Conservation (phyloP, 306 rosid genomes). For the Cucurbita argyrosperma region DNA sequence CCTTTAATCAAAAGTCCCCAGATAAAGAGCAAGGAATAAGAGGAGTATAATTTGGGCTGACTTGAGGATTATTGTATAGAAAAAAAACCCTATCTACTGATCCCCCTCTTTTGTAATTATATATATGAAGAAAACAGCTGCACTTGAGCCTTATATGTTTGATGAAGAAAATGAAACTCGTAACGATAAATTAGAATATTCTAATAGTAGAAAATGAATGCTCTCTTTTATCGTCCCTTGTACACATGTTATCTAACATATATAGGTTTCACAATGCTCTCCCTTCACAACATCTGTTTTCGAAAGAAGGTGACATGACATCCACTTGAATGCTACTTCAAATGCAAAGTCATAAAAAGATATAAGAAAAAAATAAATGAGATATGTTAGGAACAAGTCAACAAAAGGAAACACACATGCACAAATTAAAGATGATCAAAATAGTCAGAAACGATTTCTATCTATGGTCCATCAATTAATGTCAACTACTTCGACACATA, state of each 20-base stretch:
- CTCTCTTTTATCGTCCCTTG: background rate
- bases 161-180: background rate
- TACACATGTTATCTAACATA: background rate
- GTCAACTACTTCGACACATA: constrained; percentile 13
- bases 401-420: background rate
- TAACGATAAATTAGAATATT: background rate
- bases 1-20: background rate
- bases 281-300: background rate
- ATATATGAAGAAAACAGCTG: background rate
- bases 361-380: background rate
- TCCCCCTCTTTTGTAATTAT: too few species aligned
- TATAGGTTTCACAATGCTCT: background rate
- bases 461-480: background rate
- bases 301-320: background rate
- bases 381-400: background rate
- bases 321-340: background rate
- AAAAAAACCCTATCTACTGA: background rate
- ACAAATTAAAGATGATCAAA: background rate
- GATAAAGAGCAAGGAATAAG: background rate
- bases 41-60: background rate
- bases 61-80: background rate
- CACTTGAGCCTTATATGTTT: background rate
- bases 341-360: background rate
- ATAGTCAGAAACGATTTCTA: background rate
- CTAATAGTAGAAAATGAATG: background rate